Evolutionary conservation across 2,329 filamentous ascomycete species (phyloP).

Genomic region (Nannizziopsis arthrosporioides): DNA sequence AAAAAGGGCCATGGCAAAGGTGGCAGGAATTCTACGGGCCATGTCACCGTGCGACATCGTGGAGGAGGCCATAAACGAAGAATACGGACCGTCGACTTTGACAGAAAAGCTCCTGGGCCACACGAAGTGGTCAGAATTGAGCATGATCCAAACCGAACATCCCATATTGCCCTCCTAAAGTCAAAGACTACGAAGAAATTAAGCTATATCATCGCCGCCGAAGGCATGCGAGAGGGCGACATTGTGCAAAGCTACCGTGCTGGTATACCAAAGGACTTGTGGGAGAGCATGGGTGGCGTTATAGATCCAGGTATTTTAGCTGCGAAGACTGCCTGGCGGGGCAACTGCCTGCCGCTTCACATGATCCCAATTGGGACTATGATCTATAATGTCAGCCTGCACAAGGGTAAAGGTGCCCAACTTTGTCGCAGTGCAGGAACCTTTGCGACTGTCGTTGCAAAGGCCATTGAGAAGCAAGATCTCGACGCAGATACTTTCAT

Average conservation of each 20-base stretch:
- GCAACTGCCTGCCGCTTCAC: slow-evolving; percentile 88
- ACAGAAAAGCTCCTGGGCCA: slow-evolving; percentile 63
- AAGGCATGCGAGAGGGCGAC: slow-evolving; percentile 86
- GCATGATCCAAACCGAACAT: slow-evolving; percentile 84
- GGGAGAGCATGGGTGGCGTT: slow-evolving; percentile 82
- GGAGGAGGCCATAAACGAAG: slow-evolving; percentile 86
- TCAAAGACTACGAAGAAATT: slow-evolving; percentile 61
- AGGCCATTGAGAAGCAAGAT: slow-evolving; percentile 45
- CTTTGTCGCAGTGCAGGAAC: slow-evolving; percentile 94
- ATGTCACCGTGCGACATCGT: slow-evolving; percentile 78
- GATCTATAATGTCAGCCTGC: slow-evolving; percentile 76
- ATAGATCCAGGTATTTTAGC: slow-evolving; percentile 93
- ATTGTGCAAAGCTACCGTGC: slow-evolving; percentile 81
- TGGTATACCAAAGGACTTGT: slow-evolving; percentile 75
- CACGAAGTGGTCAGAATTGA: slow-evolving; percentile 90
- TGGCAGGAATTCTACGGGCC: slow-evolving; percentile 77
- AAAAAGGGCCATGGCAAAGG: slow-evolving; percentile 91
- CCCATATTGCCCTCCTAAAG: slow-evolving; percentile 80
- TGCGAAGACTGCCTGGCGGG: slow-evolving; percentile 82
- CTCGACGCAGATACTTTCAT: slow-evolving; percentile 5
- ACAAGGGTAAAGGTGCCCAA: slow-evolving; percentile 61
- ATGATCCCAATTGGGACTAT: slow-evolving; percentile 93
- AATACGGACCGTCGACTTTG: slow-evolving; percentile 84
- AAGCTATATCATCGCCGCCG: slow-evolving; percentile 89
- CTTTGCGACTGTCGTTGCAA: slow-evolving; percentile 76